These are phyloP conservation scores for Eudorina sp. DNA, from an alignment of 139 green algal genomes.

Conservation along the genomic window DNA sequence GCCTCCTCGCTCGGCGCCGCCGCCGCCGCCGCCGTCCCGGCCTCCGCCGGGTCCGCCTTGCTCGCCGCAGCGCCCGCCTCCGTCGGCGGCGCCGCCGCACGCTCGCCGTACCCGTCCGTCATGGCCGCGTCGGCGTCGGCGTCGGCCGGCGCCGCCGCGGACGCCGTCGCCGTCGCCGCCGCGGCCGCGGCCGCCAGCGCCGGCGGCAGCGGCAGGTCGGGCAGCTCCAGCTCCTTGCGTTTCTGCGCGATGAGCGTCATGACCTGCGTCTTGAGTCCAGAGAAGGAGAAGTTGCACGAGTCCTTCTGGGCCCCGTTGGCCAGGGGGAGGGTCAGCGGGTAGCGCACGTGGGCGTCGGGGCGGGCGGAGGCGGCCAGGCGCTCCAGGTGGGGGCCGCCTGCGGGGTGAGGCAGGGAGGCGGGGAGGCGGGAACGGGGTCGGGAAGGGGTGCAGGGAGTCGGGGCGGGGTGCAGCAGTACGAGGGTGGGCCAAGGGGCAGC, in stretches of 20 bases:
- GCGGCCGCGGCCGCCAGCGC: slow-evolving; percentile 5
- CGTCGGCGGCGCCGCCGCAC: neutral
- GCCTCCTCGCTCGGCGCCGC: neutral
- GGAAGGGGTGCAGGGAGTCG: too few species aligned
- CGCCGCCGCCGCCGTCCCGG: neutral
- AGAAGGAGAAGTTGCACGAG: slow-evolving; percentile 65
- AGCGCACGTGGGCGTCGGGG: slow-evolving; percentile 51
- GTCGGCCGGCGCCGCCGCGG: neutral
- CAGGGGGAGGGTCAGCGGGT: slow-evolving; percentile 33
- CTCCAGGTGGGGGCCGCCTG: slow-evolving; percentile 85
- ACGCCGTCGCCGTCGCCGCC: neutral
- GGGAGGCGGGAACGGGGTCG: neutral
- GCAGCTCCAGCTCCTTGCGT: slow-evolving; percentile 33
- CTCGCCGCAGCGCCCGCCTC: neutral
- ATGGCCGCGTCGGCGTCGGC: neutral
- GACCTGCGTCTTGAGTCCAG: slow-evolving; percentile 52
- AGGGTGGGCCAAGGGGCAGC: too few species aligned
- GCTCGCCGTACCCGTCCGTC: neutral
- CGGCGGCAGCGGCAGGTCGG: slow-evolving; percentile 27
- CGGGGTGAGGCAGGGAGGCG: neutral
- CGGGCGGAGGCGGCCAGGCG: slow-evolving; percentile 70
- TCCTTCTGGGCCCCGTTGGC: slow-evolving; percentile 49
- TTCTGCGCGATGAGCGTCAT: neutral
- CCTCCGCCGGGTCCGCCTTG: neutral
- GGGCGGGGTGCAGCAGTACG: too few species aligned